Evolutionary conservation across 2,329 filamentous ascomycete species (phyloP).

Genomic region (Parafenestella ontariensis): DNA sequence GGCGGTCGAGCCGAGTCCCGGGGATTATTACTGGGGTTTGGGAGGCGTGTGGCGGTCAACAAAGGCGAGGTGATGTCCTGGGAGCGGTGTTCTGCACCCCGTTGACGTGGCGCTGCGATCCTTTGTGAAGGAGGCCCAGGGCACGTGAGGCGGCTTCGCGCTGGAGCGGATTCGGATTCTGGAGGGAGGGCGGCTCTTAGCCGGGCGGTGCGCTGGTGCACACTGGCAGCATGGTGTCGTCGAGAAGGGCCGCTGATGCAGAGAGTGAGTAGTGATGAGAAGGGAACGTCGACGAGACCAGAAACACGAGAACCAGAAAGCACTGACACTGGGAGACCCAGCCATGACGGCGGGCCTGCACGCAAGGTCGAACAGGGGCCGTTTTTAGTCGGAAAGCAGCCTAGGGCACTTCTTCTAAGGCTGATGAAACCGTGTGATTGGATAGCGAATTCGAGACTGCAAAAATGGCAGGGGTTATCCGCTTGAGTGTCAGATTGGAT

Average conservation of each 20-base stretch:
- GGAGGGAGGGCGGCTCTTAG: conserved; percentile 12
- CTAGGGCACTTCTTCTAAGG: conserved; percentile 12
- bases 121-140: conserved; percentile 22
- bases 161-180: background rate
- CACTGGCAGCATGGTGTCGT: conserved; percentile 35
- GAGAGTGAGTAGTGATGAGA: conserved; percentile 30
- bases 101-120: conserved; percentile 46
- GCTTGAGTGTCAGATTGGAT: conserved; percentile 18
- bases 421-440: conserved; percentile 16
- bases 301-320: conserved; percentile 33
- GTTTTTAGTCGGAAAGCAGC: no score
- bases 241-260: conserved; percentile 22
- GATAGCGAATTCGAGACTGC: conserved; percentile 19
- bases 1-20: background rate
- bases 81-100: conserved; percentile 18
- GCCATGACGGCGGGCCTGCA: conserved; percentile 28
- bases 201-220: conserved; percentile 27
- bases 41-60: conserved; percentile 7
- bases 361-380: conserved; percentile 22
- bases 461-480: conserved; percentile 11
- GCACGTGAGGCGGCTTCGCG: conserved; percentile 29
- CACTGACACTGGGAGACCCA: conserved; percentile 25
- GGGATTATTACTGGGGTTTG: conserved; percentile 2
- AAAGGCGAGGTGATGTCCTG: conserved; percentile 9
- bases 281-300: conserved; percentile 37